phyloP scores from a whole-genome alignment of 2,329 filamentous ascomycete genomes.

The Aureobasidium uvarum region DNA sequence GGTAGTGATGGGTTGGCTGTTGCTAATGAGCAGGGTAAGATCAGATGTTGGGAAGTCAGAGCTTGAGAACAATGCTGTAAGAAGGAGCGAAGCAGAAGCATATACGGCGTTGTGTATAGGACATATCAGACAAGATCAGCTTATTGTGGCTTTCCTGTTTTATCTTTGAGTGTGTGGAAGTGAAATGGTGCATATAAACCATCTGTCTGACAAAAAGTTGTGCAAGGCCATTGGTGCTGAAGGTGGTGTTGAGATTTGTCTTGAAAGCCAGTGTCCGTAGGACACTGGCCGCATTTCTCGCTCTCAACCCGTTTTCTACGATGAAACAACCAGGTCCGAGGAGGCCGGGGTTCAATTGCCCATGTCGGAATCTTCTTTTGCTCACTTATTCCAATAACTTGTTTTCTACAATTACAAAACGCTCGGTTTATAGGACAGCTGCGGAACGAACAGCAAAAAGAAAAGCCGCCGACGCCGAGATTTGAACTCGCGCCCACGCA shows the following conservation, averaged over 20 bases:
- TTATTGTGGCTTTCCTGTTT: not conserved
- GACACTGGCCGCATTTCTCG: too few species aligned
- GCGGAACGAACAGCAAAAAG: not conserved
- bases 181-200: not conserved
- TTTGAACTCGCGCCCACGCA: not conserved
- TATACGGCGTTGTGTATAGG: conserved; percentile 10
- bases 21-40: conserved; percentile 83
- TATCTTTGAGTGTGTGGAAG: not conserved
- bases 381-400: too few species aligned
- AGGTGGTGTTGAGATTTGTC: not conserved
- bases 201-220: not conserved
- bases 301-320: too few species aligned
- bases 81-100: not conserved
- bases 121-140: not conserved
- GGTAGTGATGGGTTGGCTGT: conserved; percentile 65
- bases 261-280: not conserved
- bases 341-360: too few species aligned
- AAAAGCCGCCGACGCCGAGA: not conserved
- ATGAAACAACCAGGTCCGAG: too few species aligned
- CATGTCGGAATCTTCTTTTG: too few species aligned
- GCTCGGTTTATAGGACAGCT: not conserved
- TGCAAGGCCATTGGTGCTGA: not conserved
- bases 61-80: conserved; percentile 7
- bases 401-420: too few species aligned
- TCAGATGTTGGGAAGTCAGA: conserved; percentile 82